Evolutionary conservation across 371 early-diverging fungal genomes (phyloP).

Genomic region (Choanephora cucurbitarum): DNA sequence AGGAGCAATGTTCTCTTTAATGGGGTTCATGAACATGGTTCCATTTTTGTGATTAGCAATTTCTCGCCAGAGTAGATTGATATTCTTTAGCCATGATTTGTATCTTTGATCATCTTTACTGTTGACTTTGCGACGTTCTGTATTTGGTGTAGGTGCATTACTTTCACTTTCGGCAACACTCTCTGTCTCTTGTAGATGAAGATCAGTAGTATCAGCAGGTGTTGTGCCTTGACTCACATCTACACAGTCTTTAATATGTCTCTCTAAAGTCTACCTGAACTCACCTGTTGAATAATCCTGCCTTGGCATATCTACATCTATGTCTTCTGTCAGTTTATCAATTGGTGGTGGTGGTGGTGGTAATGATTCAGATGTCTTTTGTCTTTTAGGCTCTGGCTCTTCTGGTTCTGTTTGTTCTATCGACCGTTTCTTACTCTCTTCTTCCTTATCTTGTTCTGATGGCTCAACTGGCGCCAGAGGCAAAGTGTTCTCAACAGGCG

Average conservation of each 20-base stretch:
- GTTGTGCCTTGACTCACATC: conserved; percentile 27
- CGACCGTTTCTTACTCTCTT: not conserved
- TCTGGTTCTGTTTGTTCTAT: not conserved
- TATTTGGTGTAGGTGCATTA: conserved; percentile 28
- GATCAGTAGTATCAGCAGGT: conserved; percentile 20
- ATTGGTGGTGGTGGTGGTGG: too few relatives aligned
- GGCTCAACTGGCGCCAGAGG: not conserved
- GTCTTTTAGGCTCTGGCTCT: not conserved
- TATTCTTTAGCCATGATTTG: conserved; percentile 70
- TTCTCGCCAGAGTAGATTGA: conserved; percentile 78
- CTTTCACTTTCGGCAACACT: conserved; percentile 36
- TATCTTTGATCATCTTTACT: conserved; percentile 35
- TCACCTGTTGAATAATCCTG: conserved; percentile 27
- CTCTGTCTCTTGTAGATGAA: conserved; percentile 20
- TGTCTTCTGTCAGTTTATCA: conserved; percentile 1
- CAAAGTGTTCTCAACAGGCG: too few relatives aligned
- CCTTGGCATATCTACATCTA: conserved; percentile 14
- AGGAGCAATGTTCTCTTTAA: conserved; percentile 77
- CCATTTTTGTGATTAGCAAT: conserved; percentile 88
- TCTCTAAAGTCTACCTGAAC: too few relatives aligned
- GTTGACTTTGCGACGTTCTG: not conserved
- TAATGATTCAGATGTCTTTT: not conserved
- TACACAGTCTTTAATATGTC: not conserved
- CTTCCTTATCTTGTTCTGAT: not conserved
- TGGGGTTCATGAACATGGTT: conserved; percentile 80